These are phyloP conservation scores for Scedosporium boydii DNA, from an alignment of 2,329 filamentous ascomycete genomes.

Conservation along the genomic window DNA sequence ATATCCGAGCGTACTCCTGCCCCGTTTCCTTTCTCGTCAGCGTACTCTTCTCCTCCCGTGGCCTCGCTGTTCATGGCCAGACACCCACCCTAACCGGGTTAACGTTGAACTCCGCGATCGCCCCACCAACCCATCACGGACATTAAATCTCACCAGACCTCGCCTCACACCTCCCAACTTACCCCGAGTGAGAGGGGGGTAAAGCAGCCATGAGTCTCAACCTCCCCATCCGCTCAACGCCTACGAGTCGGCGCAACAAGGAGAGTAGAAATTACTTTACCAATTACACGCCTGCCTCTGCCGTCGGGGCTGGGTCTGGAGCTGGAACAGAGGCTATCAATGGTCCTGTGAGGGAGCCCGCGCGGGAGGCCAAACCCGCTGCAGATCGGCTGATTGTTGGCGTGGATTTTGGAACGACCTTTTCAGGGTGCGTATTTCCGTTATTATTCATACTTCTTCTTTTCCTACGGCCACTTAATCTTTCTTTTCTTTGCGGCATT, in stretches of 20 bases:
- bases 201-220: slow-evolving; percentile 25
- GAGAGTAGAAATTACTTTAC: slow-evolving; percentile 49
- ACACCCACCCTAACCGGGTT: background rate
- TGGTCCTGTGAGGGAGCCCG: slow-evolving; percentile 47
- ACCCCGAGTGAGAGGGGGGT: background rate
- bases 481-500: background rate
- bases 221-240: slow-evolving; percentile 39
- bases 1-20: too few species aligned
- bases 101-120: background rate
- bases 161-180: slow-evolving; percentile 10
- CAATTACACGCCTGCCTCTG: slow-evolving; percentile 43
- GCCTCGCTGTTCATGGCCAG: background rate
- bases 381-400: slow-evolving; percentile 65
- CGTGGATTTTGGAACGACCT: slow-evolving; percentile 79
- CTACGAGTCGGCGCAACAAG: slow-evolving; percentile 39
- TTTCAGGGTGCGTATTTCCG: slow-evolving; percentile 52
- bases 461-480: slow-evolving; percentile 9
- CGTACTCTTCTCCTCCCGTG: too few species aligned
- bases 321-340: slow-evolving; percentile 48
- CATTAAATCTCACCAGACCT: background rate
- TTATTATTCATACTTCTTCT: slow-evolving; percentile 2
- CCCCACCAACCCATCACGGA: background rate
- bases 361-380: slow-evolving; percentile 38
- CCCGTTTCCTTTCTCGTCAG: too few species aligned
- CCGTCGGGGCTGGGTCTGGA: slow-evolving; percentile 12